These are phyloP conservation scores for Aspergillus alliaceus DNA, from an alignment of 2,329 filamentous ascomycete genomes.

Conservation along the genomic window DNA sequence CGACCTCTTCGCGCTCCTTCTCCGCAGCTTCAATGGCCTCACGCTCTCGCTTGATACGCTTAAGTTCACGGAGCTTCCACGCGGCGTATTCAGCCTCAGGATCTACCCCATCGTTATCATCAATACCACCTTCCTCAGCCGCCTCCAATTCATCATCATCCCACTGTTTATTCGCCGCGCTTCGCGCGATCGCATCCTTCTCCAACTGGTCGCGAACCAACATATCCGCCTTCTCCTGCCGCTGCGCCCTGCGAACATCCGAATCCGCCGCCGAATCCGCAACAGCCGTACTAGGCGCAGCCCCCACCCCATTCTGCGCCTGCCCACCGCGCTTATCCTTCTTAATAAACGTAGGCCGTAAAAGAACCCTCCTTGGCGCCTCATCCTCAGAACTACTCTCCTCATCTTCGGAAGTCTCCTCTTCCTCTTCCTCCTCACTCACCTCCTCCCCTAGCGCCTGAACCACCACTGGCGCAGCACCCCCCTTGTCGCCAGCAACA, in stretches of 20 bases:
- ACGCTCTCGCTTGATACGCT: constrained; percentile 82
- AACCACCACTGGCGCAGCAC: constrained; percentile 15
- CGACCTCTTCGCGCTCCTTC: constrained; percentile 82
- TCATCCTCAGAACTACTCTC: constrained; percentile 59
- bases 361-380: constrained; percentile 54
- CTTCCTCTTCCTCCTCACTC: constrained; percentile 38
- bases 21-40: constrained; percentile 81
- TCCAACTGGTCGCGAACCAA: constrained; percentile 87
- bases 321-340: constrained; percentile 55
- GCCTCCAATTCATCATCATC: constrained; percentile 68
- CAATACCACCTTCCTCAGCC: constrained; percentile 70
- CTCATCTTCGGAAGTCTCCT: constrained; percentile 54
- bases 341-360: constrained; percentile 68
- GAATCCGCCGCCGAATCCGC: constrained; percentile 44
- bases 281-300: constrained; percentile 9
- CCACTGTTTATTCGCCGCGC: constrained; percentile 80
- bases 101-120: constrained; percentile 85
- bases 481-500: constrained; percentile 13
- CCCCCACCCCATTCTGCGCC: constrained; percentile 19
- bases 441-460: constrained; percentile 27
- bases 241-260: constrained; percentile 47
- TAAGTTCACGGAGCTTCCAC: constrained; percentile 91
- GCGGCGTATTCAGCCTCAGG: constrained; percentile 85
- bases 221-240: constrained; percentile 71
- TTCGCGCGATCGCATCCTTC: constrained; percentile 73